Conservation (phyloP, 2,329 filamentous ascomycete genomes). For the Penicillium sp. region DNA sequence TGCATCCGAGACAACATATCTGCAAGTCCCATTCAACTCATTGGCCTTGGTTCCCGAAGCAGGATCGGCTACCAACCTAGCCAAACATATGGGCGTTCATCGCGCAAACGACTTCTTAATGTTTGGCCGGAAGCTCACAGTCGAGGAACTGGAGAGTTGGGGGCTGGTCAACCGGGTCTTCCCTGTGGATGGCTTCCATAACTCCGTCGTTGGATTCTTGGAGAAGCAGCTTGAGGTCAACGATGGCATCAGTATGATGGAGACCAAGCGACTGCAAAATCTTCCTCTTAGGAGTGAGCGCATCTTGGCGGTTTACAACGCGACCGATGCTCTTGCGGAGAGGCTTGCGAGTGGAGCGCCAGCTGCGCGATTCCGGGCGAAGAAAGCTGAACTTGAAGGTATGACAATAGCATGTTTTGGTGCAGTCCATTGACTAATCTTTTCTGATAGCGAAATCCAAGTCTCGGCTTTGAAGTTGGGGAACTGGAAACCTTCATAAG, state of each 20-base stretch:
- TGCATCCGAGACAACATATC: slow-evolving; percentile 52
- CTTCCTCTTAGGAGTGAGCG: slow-evolving; percentile 51
- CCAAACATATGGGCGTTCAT: slow-evolving; percentile 57
- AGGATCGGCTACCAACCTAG: slow-evolving; percentile 54
- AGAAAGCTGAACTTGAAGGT: slow-evolving; percentile 32
- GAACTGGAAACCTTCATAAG: neutral
- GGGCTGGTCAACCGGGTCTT: slow-evolving; percentile 58
- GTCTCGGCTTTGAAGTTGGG: neutral
- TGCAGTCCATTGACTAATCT: neutral
- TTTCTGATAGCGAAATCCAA: slow-evolving; percentile 6
- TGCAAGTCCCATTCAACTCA: slow-evolving; percentile 57
- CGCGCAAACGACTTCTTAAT: slow-evolving; percentile 60
- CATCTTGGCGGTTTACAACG: slow-evolving; percentile 56
- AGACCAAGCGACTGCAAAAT: slow-evolving; percentile 59
- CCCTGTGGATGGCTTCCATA: slow-evolving; percentile 49
- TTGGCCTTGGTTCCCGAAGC: slow-evolving; percentile 58
- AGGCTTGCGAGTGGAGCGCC: slow-evolving; percentile 57
- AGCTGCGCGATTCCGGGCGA: slow-evolving; percentile 51
- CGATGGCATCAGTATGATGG: slow-evolving; percentile 61
- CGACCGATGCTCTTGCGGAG: slow-evolving; percentile 56
- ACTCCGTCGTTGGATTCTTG: slow-evolving; percentile 50
- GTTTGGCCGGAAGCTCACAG: slow-evolving; percentile 56
- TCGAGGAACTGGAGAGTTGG: slow-evolving; percentile 51
- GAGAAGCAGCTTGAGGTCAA: slow-evolving; percentile 52
- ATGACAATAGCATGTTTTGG: neutral